Evolutionary conservation across 352 stramenopile genomes (phyloP), one percentile per base, ranked within the genome.

Genomic region (Globisporangium cylindrosporum): DNA sequence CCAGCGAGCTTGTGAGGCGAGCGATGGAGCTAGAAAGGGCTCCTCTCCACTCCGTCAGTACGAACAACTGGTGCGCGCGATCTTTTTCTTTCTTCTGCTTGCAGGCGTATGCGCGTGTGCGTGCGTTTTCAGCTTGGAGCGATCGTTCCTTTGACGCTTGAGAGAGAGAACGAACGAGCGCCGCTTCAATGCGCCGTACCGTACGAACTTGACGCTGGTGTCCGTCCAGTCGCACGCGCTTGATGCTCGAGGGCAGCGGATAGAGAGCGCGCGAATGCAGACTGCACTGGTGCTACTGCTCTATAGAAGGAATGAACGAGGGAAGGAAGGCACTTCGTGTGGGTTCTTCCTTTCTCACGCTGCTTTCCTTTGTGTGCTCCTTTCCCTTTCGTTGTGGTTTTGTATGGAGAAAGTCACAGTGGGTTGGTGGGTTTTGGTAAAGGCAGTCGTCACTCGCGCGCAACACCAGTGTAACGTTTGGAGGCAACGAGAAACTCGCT

Each of bases 321-420:
- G 41, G 6, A 49, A 12, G 43, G 43, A 51, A 51, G 43, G 18
- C 43, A 20, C 15, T 49, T 22, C 15, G 18, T 51, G 43, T 20
- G 43, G 15, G 18, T 51, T 24, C 43, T 51, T 51, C 43, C 43
- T 51, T 51, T 51, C 43, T 51, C 43, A 24, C 43, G 43, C 43
- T 51, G 22, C 43, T 51, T 51, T 51, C 43, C 43, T 51, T 51
- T 51, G 14, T 43, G 41, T 22, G 43, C 43, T 51, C 43, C 43
- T 51, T 51, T 51, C 18, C 43, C 43, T 51, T 49, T 49, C 41
- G 18, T 51, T 51, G 43, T 22, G 15, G n/a, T 22, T 51, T 51
- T 51, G 43, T 51, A 49, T 51, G 43, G 43, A 51, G 43, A 51
- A 51, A 51, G 43, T 51, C 18, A 51, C 43, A 51, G 43, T 24